Base-by-base conservation (phyloP, 75 land plant species). In the Picea glauca region DNA sequence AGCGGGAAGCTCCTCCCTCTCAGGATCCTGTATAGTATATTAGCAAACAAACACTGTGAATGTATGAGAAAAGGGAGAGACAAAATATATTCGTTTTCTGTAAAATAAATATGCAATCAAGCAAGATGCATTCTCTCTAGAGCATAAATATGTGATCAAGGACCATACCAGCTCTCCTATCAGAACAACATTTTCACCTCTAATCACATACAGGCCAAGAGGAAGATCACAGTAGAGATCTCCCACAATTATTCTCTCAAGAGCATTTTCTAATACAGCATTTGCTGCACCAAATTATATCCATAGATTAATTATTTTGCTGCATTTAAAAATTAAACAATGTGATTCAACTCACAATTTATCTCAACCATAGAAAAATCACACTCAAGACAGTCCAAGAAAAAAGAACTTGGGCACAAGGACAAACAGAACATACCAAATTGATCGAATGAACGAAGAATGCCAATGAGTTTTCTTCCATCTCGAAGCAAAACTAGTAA, bases 141-240 rank as follows among this genome's bases (percentile, higher is more conserved):
- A 43, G 8, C 54, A 40, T 33, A 33, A 12, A 13, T 5, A 5
- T 54, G 20, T 13, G 17, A 43, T 54, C 38, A 56, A 64, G n/a
- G 65, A 61, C 21, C 78, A 61, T 90, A 98, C 99, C 99, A 98
- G 80, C 74, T 98, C 99, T 35, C 99, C 99, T 78, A 98, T 89
- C 30, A 98, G 84, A 18, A 98, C 99, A 75, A 98, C 99, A 87
- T 98, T 98, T 79, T 98, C 99, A 20, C 99, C 99, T 40, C 99
- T 92, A 62, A 98, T 98, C 58, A 98, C 88, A 87, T 98, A 98
- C 23, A 98, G 84, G 60, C 99, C 99, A 35, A 95, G 85, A 38
- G 96, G 98, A 75, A 93, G 85, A 80, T 97, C 99, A 85, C 98
- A 94, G 78, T 86, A 97, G 11, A 91, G 94, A 76, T 98, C 98